Conservation (phyloP, 2,329 filamentous ascomycete genomes). For the Helminthosporium solani region DNA sequence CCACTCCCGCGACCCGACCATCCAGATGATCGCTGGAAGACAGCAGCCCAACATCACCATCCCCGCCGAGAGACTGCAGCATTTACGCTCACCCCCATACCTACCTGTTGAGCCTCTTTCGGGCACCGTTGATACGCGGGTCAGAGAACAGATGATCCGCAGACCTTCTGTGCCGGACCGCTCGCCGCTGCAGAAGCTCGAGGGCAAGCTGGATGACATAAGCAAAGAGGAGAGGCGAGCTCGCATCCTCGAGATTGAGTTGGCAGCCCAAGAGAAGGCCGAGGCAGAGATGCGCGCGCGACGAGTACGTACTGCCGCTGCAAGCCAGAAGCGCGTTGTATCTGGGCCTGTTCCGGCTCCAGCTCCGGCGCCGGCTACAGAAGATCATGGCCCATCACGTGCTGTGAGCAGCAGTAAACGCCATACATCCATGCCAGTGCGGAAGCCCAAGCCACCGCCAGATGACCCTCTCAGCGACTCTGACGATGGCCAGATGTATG, state of each 20-base stretch:
- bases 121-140: conserved; percentile 21
- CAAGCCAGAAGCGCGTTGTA: conserved; percentile 31
- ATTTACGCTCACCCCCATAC: conserved; percentile 34
- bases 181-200: conserved; percentile 90
- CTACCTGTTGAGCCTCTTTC: conserved; percentile 31
- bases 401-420: conserved; percentile 26
- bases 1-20: conserved; percentile 34
- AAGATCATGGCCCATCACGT: conserved; percentile 15
- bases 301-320: conserved; percentile 32
- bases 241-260: conserved; percentile 78
- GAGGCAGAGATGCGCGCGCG: conserved; percentile 43
- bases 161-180: conserved; percentile 70
- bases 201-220: conserved; percentile 86
- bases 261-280: conserved; percentile 64
- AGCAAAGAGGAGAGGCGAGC: conserved; percentile 95
- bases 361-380: no score
- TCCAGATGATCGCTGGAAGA: conserved; percentile 37
- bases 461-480: conserved; percentile 28
- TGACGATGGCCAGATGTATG: conserved; percentile 29
- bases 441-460: conserved; percentile 22
- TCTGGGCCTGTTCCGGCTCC: conserved; percentile 28
- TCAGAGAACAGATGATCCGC: conserved; percentile 20
- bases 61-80: conserved; percentile 32
- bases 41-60: conserved; percentile 37
- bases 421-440: conserved; percentile 37